These are phyloP conservation scores for Deinandra increscens DNA, from an alignment of 129 eudicot species.

Conservation along the genomic window DNA sequence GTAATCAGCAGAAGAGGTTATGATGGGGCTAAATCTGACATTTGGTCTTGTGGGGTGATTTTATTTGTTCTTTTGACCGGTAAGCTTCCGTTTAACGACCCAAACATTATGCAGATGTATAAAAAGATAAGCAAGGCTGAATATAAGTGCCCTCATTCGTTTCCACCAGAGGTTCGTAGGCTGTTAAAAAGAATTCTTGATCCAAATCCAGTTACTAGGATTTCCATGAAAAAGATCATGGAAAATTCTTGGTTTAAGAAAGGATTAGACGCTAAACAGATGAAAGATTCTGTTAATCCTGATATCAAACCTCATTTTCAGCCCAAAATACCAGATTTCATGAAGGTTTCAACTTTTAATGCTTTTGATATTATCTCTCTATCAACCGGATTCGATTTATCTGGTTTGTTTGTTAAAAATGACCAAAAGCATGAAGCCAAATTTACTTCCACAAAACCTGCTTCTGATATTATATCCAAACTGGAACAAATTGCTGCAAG, in stretches of 20 bases:
- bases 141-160: conserved; percentile 62
- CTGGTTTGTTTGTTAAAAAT: conserved; percentile 65
- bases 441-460: conserved; percentile 54
- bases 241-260: conserved; percentile 57
- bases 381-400: conserved; percentile 65
- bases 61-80: conserved; percentile 50
- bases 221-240: conserved; percentile 60
- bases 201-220: conserved; percentile 60
- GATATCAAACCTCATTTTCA: conserved; percentile 11
- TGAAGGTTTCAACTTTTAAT: conserved; percentile 44
- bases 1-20: no score
- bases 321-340: conserved; percentile 31
- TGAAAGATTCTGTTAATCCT: not conserved
- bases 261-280: conserved; percentile 36
- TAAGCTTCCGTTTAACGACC: conserved; percentile 59
- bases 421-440: conserved; percentile 54
- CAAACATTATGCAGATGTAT: conserved; percentile 64
- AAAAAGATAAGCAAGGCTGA: conserved; percentile 62
- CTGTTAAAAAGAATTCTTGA: conserved; percentile 59
- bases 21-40: no score
- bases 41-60: no score
- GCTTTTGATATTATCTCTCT: conserved; percentile 75
- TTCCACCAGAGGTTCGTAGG: conserved; percentile 52
- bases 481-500: conserved; percentile 47
- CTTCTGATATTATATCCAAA: conserved; percentile 42